phyloP scores from a whole-genome alignment of 2,329 filamentous ascomycete species.

The Ophiostoma himal-ulmi region DNA sequence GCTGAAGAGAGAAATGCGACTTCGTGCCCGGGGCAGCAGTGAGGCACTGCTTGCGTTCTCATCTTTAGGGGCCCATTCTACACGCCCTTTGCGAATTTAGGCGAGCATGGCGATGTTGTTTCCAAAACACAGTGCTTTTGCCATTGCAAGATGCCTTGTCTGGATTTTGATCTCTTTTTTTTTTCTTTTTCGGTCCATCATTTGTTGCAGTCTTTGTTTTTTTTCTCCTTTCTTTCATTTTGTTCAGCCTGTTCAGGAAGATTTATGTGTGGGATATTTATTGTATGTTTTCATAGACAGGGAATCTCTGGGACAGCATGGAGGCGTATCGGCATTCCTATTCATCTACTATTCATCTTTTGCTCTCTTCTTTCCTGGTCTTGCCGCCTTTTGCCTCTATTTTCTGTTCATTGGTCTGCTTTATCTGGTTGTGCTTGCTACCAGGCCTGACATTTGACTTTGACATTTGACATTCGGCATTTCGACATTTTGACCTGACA shows the following conservation, averaged over 20 bases:
- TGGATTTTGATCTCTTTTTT: background rate
- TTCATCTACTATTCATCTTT: background rate
- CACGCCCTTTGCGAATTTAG: background rate
- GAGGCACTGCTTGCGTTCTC: background rate
- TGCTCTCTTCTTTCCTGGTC: background rate
- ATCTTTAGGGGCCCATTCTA: conserved; percentile 3
- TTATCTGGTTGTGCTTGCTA: background rate
- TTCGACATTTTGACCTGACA: background rate
- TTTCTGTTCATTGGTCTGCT: background rate
- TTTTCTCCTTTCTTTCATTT: background rate
- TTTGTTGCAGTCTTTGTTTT: background rate
- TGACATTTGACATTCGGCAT: background rate
- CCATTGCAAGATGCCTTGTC: background rate
- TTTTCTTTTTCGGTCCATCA: background rate
- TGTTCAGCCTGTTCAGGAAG: background rate
- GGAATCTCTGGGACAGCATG: background rate
- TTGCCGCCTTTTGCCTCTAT: background rate
- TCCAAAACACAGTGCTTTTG: background rate
- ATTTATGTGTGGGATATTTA: background rate
- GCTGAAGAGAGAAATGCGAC: background rate
- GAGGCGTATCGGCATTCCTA: background rate
- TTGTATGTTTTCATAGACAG: background rate
- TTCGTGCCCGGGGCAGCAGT: background rate
- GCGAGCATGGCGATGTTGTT: background rate
- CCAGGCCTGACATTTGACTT: background rate